Percentiles rank a stretch among this genome's conserved stretches.
Conservation (phyloP, 768 basidiomycete species). For the Rhizopogon roseolus region DNA sequence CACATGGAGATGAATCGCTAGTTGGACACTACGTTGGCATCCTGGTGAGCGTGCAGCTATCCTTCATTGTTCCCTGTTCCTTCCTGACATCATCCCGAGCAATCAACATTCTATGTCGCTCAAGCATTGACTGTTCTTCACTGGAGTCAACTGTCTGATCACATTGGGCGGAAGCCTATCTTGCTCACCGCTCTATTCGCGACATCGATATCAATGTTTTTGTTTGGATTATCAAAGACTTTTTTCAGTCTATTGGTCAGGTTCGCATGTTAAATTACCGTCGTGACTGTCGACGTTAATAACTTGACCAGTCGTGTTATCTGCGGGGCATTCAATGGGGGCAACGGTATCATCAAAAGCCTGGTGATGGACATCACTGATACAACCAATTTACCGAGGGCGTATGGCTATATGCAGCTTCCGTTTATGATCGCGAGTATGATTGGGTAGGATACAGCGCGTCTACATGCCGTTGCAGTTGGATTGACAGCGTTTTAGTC, state of each 20-base stretch:
- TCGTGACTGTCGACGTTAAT: not conserved
- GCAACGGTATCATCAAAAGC: constrained; percentile 36
- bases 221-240: constrained; percentile 51
- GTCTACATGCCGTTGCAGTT: constrained; percentile 5
- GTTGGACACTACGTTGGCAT: constrained; percentile 40
- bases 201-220: constrained; percentile 41
- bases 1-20: constrained; percentile 32
- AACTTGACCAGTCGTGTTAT: constrained; percentile 26
- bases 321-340: constrained; percentile 44
- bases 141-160: constrained; percentile 54
- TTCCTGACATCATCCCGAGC: constrained; percentile 24
- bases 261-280: constrained; percentile 17
- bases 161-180: constrained; percentile 50
- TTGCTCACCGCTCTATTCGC: constrained; percentile 46
- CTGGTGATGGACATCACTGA: constrained; percentile 33
- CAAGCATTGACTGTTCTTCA: constrained; percentile 52
- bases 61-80: constrained; percentile 36
- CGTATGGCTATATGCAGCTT: constrained; percentile 54
- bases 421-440: constrained; percentile 34
- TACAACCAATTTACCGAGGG: constrained; percentile 12
- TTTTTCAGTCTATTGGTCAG: constrained; percentile 47
- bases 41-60: constrained; percentile 22
- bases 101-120: constrained; percentile 50
- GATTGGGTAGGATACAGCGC: constrained; percentile 25
- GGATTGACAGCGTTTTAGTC: constrained; percentile 31